These are phyloP conservation scores for Epichloe coenophiala DNA, from an alignment of 2,329 filamentous ascomycete genomes.

Conservation along the genomic window DNA sequence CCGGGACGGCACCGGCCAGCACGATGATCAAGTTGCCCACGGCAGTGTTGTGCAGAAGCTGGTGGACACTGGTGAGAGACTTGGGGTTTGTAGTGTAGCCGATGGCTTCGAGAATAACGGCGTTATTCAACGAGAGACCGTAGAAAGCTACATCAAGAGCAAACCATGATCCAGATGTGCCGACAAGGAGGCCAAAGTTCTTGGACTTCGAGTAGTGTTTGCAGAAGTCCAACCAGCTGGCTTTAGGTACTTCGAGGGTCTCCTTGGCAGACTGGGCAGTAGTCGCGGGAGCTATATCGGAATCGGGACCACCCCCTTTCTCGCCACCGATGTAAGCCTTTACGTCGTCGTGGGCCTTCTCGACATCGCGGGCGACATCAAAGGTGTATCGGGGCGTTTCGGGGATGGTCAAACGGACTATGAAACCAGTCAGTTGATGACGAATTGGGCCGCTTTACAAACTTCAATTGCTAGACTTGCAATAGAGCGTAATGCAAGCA, in stretches of 20 bases:
- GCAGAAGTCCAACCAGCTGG: slow-evolving; percentile 58
- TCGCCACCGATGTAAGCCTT: slow-evolving; percentile 60
- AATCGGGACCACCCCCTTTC: slow-evolving; percentile 49
- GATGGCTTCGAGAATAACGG: slow-evolving; percentile 56
- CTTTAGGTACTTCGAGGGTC: slow-evolving; percentile 51
- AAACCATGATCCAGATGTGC: slow-evolving; percentile 80
- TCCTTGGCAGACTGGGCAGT: slow-evolving; percentile 39
- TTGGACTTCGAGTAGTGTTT: slow-evolving; percentile 57
- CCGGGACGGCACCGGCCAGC: slow-evolving; percentile 64
- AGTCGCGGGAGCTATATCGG: slow-evolving; percentile 44
- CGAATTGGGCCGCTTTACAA: not conserved
- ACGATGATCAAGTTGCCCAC: slow-evolving; percentile 70
- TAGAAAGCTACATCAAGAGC: slow-evolving; percentile 52
- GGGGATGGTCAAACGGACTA: slow-evolving; percentile 61
- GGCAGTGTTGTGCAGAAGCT: slow-evolving; percentile 59
- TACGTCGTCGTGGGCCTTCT: slow-evolving; percentile 60
- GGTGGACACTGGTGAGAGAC: slow-evolving; percentile 42
- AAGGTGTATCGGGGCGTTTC: slow-evolving; percentile 85
- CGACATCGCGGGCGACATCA: slow-evolving; percentile 61
- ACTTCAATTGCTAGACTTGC: slow-evolving; percentile 11
- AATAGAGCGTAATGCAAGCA: slow-evolving; percentile 71
- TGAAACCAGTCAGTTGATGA: not conserved
- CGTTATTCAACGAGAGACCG: slow-evolving; percentile 63
- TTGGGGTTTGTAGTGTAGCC: slow-evolving; percentile 43
- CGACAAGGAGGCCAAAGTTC: slow-evolving; percentile 58